Base-by-base conservation (phyloP, 768 basidiomycete species). In the Xerocomellus intermedius region DNA sequence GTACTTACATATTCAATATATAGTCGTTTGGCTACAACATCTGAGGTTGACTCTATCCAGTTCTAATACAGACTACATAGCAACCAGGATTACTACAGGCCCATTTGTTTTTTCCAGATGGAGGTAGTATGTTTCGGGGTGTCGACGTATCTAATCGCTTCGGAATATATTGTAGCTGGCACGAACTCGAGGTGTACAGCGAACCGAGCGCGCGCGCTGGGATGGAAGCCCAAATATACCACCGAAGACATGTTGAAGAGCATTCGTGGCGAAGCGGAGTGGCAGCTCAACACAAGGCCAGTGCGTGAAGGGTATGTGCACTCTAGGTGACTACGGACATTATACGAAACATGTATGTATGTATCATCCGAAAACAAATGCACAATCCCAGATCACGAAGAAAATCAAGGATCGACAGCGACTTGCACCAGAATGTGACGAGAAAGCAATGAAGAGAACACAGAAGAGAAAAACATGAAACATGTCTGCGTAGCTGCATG, bases 201-300 rank as follows among this genome's bases (percentile, higher is more conserved):
- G 7, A 53, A 50, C 8, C 50, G 60, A 4, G 63, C 56, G 10
- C 48, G 48, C 2, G 55, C 48, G 30, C 28, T 66, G 24, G 64
- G 66, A 22, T 67, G 62, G 65, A 57, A 45, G 9, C 59, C 67
- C 0, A 70, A 60, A 16, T 42, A 76, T 52, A 75, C 73, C 1
- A 48, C 57, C 12, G 55, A 67, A 24, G 57, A 61, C 16, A 50
- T 66, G 52, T 42, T 60, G 37, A 50, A 55, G 43, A 58, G 56
- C 21, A 32, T 65, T 30, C 54, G 44, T 19, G 52, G 37, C 12
- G 57, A 65, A 10, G 56, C 50, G 7, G 39, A 59, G 21, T 56
- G 47, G 58, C 33, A 55, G 22, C 37, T 63, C 14, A 7, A 26
- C 22, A 47, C 39, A 21, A 32, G 19, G 13, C 19, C 28, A 33